phyloP scores from a whole-genome alignment of 371 early-diverging fungal species.

The Parasitella parasitica region DNA sequence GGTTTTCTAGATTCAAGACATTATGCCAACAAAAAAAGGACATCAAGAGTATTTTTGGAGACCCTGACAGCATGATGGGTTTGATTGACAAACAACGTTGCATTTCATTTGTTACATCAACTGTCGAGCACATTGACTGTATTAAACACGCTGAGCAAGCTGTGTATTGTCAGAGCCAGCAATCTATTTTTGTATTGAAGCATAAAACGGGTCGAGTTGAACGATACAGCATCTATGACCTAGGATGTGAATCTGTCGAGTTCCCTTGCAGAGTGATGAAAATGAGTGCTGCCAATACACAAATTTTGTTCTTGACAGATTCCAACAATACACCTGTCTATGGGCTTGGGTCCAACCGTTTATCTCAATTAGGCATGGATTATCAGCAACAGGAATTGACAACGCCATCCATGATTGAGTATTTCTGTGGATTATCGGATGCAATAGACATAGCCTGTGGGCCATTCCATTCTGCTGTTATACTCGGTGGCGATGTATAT shows the following conservation, averaged over 20 bases:
- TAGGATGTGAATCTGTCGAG: background rate
- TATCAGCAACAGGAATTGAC: constrained; percentile 7
- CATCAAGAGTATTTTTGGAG: constrained; percentile 17
- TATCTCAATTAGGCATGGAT: constrained; percentile 37
- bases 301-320: constrained; percentile 26
- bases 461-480: constrained; percentile 40
- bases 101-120: background rate
- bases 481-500: constrained; percentile 34
- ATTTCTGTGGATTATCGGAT: constrained; percentile 30
- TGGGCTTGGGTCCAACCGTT: constrained; percentile 42
- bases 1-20: background rate
- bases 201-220: background rate
- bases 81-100: constrained; percentile 12
- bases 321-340: constrained; percentile 19
- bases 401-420: constrained; percentile 18
- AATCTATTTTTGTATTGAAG: constrained; percentile 12
- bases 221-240: background rate
- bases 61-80: constrained; percentile 24
- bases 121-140: background rate
- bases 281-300: constrained; percentile 26
- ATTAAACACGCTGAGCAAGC: background rate
- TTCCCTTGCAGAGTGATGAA: background rate
- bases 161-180: constrained; percentile 5
- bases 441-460: constrained; percentile 25
- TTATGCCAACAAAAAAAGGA: background rate